Evolutionary conservation across 331 rosid genomes (phyloP).

Genomic region (Phaseolus coccineus): DNA sequence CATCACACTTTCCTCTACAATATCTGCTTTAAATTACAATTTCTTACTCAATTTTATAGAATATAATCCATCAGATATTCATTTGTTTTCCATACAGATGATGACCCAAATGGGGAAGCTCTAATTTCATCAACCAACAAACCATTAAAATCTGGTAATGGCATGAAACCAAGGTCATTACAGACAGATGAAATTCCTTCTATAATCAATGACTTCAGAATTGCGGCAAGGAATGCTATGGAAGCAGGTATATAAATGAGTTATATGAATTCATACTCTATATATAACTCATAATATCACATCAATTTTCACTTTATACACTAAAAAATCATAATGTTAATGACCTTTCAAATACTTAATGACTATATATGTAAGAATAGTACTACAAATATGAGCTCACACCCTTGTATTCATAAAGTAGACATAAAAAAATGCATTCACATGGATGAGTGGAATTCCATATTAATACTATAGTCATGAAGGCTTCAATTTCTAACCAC

Average conservation of each 20-base stretch:
- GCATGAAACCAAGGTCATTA: constrained; percentile 46
- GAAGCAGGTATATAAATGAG: constrained; percentile 54
- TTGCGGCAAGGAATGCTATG: constrained; percentile 59
- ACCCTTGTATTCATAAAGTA: too few species aligned
- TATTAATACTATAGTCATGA: neutral
- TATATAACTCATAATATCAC: too few species aligned
- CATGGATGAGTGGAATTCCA: neutral
- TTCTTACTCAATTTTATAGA: neutral
- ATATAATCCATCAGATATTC: neutral
- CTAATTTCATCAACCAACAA: constrained; percentile 62
- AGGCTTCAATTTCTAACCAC: neutral
- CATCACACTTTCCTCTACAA: neutral
- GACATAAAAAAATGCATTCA: neutral
- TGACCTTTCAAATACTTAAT: too few species aligned
- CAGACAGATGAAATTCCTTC: constrained; percentile 34
- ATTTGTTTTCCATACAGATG: constrained; percentile 26
- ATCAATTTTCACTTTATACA: too few species aligned
- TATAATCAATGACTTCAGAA: constrained; percentile 30
- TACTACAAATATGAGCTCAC: too few species aligned
- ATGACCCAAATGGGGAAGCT: constrained; percentile 58
- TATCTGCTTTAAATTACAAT: neutral
- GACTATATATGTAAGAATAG: too few species aligned
- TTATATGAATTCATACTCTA: too few species aligned
- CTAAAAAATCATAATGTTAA: too few species aligned
- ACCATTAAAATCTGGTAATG: constrained; percentile 45